These are phyloP conservation scores for Carex littledalei DNA, from an alignment of 176 grass and related monocot genomes.

Conservation along the genomic window DNA sequence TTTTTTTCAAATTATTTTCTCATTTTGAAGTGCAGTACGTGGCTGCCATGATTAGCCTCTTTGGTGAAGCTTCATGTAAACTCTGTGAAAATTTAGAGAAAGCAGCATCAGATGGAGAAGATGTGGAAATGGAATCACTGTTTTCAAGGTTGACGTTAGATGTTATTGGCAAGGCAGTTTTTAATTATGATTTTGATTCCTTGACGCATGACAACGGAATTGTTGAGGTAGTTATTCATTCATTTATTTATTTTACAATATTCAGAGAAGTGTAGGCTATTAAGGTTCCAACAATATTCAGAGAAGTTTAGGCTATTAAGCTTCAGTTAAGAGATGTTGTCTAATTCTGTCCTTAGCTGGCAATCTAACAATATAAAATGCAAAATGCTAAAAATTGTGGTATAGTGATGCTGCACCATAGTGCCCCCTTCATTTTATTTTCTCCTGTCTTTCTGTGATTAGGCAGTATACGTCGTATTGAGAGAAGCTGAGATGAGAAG, in stretches of 20 bases:
- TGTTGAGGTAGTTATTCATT: constrained; percentile 61
- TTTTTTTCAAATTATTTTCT: background rate
- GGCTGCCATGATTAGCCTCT: constrained; percentile 70
- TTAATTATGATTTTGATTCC: constrained; percentile 99
- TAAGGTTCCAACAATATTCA: background rate
- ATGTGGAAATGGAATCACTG: constrained; percentile 92
- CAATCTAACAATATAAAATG: background rate
- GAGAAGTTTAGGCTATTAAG: background rate
- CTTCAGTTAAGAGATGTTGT: background rate
- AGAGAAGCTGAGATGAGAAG: constrained; percentile 91
- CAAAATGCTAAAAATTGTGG: background rate
- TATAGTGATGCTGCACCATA: background rate
- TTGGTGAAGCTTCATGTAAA: constrained; percentile 59
- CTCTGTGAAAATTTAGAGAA: constrained; percentile 82
- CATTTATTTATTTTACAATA: background rate
- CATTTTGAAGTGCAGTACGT: constrained; percentile 50
- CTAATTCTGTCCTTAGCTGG: background rate
- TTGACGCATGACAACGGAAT: constrained; percentile 89
- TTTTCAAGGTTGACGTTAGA: constrained; percentile 88
- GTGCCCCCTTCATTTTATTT: background rate
- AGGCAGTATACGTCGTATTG: constrained; percentile 77
- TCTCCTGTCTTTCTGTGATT: constrained; percentile 12
- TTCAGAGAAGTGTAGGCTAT: background rate
- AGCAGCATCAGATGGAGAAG: constrained; percentile 61
- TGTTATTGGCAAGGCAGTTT: constrained; percentile 94